Evolutionary conservation across 805 yeast species (phyloP).

Genomic region (Yamadazyma scolyti): DNA sequence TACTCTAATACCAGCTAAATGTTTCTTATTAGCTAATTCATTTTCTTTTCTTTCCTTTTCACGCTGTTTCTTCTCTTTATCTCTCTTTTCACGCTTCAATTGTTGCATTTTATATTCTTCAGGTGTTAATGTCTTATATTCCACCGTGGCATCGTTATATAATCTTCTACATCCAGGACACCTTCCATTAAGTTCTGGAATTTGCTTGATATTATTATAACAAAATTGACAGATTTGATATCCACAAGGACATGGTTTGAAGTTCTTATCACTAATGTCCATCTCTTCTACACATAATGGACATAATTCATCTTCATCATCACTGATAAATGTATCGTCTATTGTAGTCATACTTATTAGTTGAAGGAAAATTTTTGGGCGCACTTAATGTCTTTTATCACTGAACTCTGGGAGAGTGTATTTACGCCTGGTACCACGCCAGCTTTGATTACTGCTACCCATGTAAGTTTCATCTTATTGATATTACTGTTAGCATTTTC

Average conservation of each 20-base stretch:
- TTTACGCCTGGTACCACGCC: conserved; percentile 94
- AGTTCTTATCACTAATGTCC: conserved; percentile 94
- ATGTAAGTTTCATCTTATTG: conserved; percentile 69
- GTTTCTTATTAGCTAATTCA: conserved; percentile 80
- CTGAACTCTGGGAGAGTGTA: conserved; percentile 83
- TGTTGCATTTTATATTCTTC: conserved; percentile 88
- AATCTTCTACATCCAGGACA: conserved; percentile 97
- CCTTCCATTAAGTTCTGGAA: conserved; percentile 91
- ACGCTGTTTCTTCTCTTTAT: conserved; percentile 74
- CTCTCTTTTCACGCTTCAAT: conserved; percentile 73
- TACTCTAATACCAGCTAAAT: conserved; percentile 95
- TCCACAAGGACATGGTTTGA: conserved; percentile 99
- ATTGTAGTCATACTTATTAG: conserved; percentile 22
- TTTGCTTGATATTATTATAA: conserved; percentile 91
- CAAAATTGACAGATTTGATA: conserved; percentile 98
- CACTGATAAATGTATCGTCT: conserved; percentile 62
- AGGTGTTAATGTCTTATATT: conserved; percentile 74
- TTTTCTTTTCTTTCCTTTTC: conserved; percentile 92
- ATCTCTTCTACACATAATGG: conserved; percentile 97
- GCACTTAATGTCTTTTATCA: conserved; percentile 39
- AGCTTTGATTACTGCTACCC: conserved; percentile 84
- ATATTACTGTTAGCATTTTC: conserved; percentile 54
- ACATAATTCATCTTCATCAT: conserved; percentile 76
- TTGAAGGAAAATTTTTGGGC: conserved; percentile 1
- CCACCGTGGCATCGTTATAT: conserved; percentile 90